Evolutionary conservation across 2,329 filamentous ascomycete species (phyloP).

Genomic region (Xylaria polymorpha): DNA sequence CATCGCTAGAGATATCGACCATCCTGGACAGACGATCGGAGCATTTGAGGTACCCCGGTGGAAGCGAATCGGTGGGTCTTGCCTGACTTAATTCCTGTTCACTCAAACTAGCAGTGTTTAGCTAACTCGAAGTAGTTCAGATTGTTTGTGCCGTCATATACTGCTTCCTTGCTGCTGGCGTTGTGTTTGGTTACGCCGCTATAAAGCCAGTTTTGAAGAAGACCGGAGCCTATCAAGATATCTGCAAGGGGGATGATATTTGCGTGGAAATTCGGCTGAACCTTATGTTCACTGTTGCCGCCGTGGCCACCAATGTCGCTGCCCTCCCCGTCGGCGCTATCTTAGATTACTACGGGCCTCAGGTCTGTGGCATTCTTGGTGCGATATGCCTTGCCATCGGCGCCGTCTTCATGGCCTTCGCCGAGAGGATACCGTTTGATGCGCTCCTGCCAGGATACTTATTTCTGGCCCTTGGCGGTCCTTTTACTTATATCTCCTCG

Average conservation of each 20-base stretch:
- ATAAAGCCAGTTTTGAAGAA: slow-evolving; percentile 82
- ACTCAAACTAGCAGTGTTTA: not conserved
- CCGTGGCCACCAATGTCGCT: slow-evolving; percentile 87
- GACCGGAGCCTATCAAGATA: slow-evolving; percentile 76
- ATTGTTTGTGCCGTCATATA: slow-evolving; percentile 75
- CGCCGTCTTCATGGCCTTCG: slow-evolving; percentile 78
- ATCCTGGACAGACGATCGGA: slow-evolving; percentile 58
- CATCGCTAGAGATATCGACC: slow-evolving; percentile 53
- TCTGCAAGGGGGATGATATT: slow-evolving; percentile 62
- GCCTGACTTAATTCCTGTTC: not conserved
- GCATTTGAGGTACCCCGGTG: slow-evolving; percentile 66
- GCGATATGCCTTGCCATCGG: slow-evolving; percentile 75
- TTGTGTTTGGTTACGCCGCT: slow-evolving; percentile 87
- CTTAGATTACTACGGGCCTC: slow-evolving; percentile 83
- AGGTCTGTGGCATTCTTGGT: slow-evolving; percentile 78
- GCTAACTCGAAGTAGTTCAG: slow-evolving; percentile 64
- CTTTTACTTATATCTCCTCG: slow-evolving; percentile 83
- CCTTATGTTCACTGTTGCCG: slow-evolving; percentile 91
- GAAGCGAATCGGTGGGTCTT: slow-evolving; percentile 63
- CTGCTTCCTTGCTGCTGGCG: slow-evolving; percentile 80
- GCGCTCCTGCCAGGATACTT: slow-evolving; percentile 79
- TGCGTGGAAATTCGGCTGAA: slow-evolving; percentile 75
- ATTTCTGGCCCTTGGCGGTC: slow-evolving; percentile 80
- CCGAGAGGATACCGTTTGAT: slow-evolving; percentile 74
- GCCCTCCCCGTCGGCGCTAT: slow-evolving; percentile 88